These are phyloP conservation scores for Fusarium continuum DNA, from an alignment of 2,329 filamentous ascomycete species.

Conservation along the genomic window DNA sequence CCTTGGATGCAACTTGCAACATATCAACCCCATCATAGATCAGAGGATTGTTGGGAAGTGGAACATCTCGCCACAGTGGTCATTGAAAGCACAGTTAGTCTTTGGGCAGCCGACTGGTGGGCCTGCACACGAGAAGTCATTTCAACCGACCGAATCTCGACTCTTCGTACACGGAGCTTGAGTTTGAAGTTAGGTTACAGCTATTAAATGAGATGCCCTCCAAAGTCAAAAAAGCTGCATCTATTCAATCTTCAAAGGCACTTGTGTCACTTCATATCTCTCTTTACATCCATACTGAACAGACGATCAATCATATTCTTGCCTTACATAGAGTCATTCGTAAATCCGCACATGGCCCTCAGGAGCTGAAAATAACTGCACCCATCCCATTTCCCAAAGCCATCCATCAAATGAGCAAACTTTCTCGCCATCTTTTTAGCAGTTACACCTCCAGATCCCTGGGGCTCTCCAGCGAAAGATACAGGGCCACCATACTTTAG, in stretches of 20 bases:
- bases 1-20: constrained; percentile 21
- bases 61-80: constrained; percentile 19
- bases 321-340: neutral
- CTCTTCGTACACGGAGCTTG: constrained; percentile 16
- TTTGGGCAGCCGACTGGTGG: constrained; percentile 8
- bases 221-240: too few species aligned
- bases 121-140: neutral
- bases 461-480: constrained; percentile 1
- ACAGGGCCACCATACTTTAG: neutral
- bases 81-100: constrained; percentile 21
- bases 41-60: constrained; percentile 16
- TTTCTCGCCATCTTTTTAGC: constrained; percentile 15
- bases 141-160: neutral
- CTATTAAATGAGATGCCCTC: too few species aligned
- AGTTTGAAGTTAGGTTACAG: too few species aligned
- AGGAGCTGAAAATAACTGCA: constrained; percentile 14
- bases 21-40: constrained; percentile 20
- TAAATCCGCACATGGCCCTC: constrained; percentile 2
- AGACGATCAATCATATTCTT: neutral
- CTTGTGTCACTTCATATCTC: too few species aligned
- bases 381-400: constrained; percentile 7
- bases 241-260: too few species aligned
- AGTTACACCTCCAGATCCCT: neutral
- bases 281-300: neutral
- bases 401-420: constrained; percentile 20